These are phyloP conservation scores for Chlamydomonas reinhardtii DNA, from an alignment of 163 green algal species.

Conservation along the genomic window DNA sequence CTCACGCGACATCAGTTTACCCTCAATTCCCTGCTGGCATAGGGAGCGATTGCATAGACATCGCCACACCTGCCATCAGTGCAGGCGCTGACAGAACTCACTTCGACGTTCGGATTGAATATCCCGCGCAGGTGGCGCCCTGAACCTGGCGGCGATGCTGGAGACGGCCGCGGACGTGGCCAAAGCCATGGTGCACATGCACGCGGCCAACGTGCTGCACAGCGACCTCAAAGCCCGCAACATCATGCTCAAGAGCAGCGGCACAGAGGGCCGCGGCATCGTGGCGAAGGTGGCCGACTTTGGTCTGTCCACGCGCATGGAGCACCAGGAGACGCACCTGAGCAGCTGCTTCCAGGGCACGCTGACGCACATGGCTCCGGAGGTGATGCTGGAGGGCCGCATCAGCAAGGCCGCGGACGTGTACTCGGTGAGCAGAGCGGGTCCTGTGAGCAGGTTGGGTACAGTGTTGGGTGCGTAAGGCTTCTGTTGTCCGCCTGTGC, in stretches of 20 bases:
- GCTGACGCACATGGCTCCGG: slow-evolving; percentile 55
- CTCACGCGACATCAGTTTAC: no score
- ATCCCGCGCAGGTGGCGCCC: not conserved
- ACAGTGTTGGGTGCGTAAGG: no score
- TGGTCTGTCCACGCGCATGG: slow-evolving; percentile 47
- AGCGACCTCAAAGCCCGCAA: slow-evolving; percentile 62
- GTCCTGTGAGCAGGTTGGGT: no score
- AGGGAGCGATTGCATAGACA: no score
- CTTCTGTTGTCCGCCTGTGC: no score
- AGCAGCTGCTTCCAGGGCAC: slow-evolving; percentile 49
- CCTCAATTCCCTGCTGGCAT: no score
- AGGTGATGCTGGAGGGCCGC: slow-evolving; percentile 63
- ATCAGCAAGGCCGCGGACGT: slow-evolving; percentile 60
- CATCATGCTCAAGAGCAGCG: slow-evolving; percentile 69
- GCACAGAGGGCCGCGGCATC: slow-evolving; percentile 70
- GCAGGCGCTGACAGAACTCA: not conserved
- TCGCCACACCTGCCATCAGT: no score
- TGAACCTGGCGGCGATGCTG: slow-evolving; percentile 63
- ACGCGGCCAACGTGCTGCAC: slow-evolving; percentile 57
- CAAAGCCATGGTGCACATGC: slow-evolving; percentile 66
- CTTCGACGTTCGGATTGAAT: no score
- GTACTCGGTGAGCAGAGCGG: not conserved
- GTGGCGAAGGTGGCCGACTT: slow-evolving; percentile 70
- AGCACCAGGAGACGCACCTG: slow-evolving; percentile 55
- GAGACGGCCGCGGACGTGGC: slow-evolving; percentile 63